These are phyloP conservation scores for Vinca minor DNA, from an alignment of 257 asterid genomes.

Conservation along the genomic window DNA sequence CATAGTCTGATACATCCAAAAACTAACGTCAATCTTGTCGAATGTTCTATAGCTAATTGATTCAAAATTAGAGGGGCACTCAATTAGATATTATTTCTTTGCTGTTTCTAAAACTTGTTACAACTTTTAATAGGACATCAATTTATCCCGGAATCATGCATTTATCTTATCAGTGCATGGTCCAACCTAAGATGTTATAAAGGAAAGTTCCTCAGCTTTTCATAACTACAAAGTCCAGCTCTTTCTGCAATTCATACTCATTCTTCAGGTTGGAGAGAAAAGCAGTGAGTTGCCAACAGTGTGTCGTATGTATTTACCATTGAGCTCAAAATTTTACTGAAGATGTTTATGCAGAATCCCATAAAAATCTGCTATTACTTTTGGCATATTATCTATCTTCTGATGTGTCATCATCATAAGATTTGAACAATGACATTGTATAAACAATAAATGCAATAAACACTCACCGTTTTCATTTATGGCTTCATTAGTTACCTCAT, in stretches of 20 bases:
- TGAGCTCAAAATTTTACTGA: background rate
- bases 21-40: background rate
- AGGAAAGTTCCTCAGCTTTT: background rate
- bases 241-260: background rate
- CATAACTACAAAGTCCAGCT: background rate
- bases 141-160: no score
- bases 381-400: background rate
- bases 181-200: background rate
- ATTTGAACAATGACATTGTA: background rate
- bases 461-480: background rate
- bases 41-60: background rate
- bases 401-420: background rate
- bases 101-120: background rate
- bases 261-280: background rate
- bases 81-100: background rate
- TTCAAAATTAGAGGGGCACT: background rate
- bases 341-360: background rate
- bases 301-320: background rate
- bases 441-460: background rate
- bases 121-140: background rate
- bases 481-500: background rate
- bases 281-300: background rate
- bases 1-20: no score
- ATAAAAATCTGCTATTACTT: no score
- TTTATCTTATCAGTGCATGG: background rate